Evolutionary conservation across 805 yeast genomes (phyloP).

Genomic region (Wickerhamomyces pijperi): DNA sequence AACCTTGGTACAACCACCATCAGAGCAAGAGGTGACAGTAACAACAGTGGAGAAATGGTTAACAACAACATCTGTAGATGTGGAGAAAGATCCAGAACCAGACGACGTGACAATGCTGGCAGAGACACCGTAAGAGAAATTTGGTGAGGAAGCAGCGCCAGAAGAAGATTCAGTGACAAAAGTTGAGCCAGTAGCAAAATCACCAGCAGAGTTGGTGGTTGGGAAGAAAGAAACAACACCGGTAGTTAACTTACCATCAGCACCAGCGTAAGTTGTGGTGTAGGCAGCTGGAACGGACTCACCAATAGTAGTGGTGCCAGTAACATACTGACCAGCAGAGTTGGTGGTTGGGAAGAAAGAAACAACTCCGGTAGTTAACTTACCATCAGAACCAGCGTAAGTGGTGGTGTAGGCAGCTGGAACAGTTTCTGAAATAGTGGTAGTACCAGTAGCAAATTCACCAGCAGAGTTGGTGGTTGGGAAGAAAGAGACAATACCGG

Average conservation of each 20-base stretch:
- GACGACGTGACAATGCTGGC: too few species aligned
- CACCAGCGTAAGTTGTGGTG: slow-evolving; percentile 5
- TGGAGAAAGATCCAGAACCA: not conserved
- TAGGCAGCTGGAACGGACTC: slow-evolving; percentile 5
- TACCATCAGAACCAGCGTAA: slow-evolving; percentile 3
- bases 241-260: not conserved
- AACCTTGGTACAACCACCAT: not conserved
- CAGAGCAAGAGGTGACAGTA: not conserved
- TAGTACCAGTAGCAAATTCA: slow-evolving; percentile 1
- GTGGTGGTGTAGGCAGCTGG: slow-evolving; percentile 8
- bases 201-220: slow-evolving; percentile 1
- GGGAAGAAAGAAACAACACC: slow-evolving; percentile 4
- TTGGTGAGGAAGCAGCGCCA: slow-evolving; percentile 3
- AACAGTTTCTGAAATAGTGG: slow-evolving; percentile 1
- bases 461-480: slow-evolving; percentile 2
- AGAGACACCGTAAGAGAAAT: too few species aligned
- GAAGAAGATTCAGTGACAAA: not conserved
- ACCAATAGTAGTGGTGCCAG: slow-evolving; percentile 1
- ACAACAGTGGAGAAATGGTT: slow-evolving; percentile 2
- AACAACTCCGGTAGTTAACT: slow-evolving; percentile 1
- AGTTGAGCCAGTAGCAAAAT: slow-evolving; percentile 1
- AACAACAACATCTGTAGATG: slow-evolving; percentile 3
- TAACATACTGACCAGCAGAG: slow-evolving; percentile 1
- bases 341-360: slow-evolving; percentile 3
- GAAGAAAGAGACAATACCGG: slow-evolving; percentile 3